A percentile compares a stretch with the other conserved stretches of the same genome.
phyloP scores from a whole-genome alignment of 2,329 filamentous ascomycete genomes.

The Alternaria postmessia region DNA sequence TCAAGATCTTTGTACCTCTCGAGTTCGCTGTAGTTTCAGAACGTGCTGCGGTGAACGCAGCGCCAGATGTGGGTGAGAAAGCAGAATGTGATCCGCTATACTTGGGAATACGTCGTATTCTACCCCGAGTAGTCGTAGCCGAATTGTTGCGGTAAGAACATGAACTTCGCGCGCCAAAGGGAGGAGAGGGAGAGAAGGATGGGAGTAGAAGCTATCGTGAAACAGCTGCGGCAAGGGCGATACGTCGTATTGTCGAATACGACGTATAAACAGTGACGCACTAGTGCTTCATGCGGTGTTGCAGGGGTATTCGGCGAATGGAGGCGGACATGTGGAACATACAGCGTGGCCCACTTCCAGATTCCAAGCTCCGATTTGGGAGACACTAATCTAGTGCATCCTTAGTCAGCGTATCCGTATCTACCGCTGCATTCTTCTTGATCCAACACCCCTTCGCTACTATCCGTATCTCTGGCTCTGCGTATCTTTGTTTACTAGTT shows the following conservation, averaged over 20 bases:
- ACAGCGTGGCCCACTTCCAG: neutral
- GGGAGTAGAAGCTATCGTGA: neutral
- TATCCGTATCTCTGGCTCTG: neutral
- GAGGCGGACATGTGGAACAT: neutral
- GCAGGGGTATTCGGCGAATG: neutral
- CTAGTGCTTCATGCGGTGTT: neutral
- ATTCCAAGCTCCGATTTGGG: neutral
- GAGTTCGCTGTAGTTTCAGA: neutral
- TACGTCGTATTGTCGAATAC: neutral
- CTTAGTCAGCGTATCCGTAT: constrained; percentile 9
- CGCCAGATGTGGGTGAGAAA: no score
- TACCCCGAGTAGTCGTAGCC: neutral
- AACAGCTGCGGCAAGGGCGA: neutral
- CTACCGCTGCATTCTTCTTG: neutral
- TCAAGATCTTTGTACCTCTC: neutral
- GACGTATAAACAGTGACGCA: neutral
- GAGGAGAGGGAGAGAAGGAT: no score
- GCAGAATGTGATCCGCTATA: no score
- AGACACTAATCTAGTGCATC: neutral
- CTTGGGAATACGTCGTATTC: neutral
- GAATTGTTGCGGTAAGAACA: neutral
- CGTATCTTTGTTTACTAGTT: neutral
- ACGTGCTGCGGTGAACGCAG: neutral
- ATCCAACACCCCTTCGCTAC: neutral
- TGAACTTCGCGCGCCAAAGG: no score